Conservation (phyloP, 176 grass and related monocot genomes). For the Carex scoparia region DNA sequence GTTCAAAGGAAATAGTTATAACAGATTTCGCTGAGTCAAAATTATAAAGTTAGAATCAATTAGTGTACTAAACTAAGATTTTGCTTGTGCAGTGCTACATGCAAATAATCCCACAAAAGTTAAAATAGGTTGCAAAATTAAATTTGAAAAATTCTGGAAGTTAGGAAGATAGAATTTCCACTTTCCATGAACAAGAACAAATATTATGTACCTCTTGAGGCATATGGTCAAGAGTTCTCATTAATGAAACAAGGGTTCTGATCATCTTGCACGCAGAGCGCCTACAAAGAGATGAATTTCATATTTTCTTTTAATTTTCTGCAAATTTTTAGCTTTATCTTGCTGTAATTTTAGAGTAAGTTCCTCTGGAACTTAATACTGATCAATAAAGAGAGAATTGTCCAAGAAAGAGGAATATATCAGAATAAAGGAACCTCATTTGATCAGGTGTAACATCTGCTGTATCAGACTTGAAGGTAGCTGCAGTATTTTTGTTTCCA, state of each 20-base stretch:
- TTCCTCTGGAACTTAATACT: neutral
- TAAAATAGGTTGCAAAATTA: neutral
- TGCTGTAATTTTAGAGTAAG: neutral
- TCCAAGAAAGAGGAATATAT: slow-evolving; percentile 11
- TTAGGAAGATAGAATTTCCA: neutral
- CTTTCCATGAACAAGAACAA: neutral
- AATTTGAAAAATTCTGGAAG: neutral
- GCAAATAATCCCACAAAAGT: neutral
- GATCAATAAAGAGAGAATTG: slow-evolving; percentile 2
- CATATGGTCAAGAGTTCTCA: slow-evolving; percentile 98
- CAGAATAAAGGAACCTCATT: slow-evolving; percentile 65
- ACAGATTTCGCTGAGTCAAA: too few species aligned
- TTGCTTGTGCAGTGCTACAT: neutral
- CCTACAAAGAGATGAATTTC: slow-evolving; percentile 33
- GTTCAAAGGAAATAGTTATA: neutral
- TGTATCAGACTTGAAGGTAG: slow-evolving; percentile 67
- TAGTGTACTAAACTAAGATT: neutral
- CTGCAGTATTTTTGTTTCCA: slow-evolving; percentile 64
- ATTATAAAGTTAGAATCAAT: neutral
- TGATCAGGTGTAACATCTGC: slow-evolving; percentile 84
- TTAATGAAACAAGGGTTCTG: slow-evolving; percentile 89
- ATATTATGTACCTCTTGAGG: slow-evolving; percentile 62
- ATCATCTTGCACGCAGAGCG: slow-evolving; percentile 98
- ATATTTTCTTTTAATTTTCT: neutral
- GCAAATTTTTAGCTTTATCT: neutral